Conservation (phyloP, 2,329 filamentous ascomycete species). For the Stenocarpella maydis region DNA sequence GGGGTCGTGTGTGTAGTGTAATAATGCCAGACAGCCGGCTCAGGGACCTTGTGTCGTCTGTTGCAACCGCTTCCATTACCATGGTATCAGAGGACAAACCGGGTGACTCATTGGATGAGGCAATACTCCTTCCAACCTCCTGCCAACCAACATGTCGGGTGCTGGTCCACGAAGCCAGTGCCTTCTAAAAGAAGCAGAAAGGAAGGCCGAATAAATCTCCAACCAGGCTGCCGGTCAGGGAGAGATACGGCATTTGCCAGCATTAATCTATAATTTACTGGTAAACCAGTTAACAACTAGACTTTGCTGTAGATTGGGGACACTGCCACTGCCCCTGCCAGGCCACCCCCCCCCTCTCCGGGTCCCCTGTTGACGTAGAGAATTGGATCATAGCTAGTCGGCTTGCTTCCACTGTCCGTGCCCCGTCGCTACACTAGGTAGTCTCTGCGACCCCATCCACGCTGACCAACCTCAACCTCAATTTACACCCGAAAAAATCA, state of each 20-base stretch:
- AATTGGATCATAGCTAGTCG: conserved; percentile 19
- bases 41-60: neutral
- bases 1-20: neutral
- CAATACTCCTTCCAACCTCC: too few relatives aligned
- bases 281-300: too few relatives aligned
- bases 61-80: neutral
- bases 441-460: conserved; percentile 24
- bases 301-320: conserved; percentile 7
- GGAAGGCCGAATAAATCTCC: neutral
- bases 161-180: too few relatives aligned
- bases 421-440: conserved; percentile 26
- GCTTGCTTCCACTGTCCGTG: conserved; percentile 2
- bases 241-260: too few relatives aligned
- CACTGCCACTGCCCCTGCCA: conserved; percentile 12
- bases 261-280: conserved; percentile 7
- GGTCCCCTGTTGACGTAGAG: conserved; percentile 20
- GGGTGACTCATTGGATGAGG: neutral
- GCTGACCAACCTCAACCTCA: conserved; percentile 27
- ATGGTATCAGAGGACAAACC: neutral
- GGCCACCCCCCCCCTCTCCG: too few relatives aligned
- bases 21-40: neutral
- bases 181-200: conserved; percentile 5
- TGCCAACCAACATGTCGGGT: too few relatives aligned
- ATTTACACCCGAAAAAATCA: conserved; percentile 23
- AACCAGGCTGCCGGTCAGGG: too few relatives aligned